A percentile compares a stretch with the other conserved stretches of the same genome.
Conservation (phyloP, 495 filamentous ascomycete genomes). For the Aspergillus hancockii region DNA sequence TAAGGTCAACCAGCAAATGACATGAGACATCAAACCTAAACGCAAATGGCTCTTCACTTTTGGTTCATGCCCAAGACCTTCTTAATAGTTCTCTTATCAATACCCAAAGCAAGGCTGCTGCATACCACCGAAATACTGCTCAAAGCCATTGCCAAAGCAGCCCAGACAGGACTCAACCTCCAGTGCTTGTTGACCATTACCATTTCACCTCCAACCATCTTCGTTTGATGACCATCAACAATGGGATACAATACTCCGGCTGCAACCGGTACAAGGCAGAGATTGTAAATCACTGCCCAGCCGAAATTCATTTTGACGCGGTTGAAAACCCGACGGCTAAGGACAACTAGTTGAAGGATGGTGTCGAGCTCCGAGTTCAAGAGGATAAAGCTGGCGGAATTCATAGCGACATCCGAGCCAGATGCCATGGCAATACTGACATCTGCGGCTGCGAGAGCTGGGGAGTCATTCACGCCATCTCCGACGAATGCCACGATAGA, state of each 20-base stretch:
- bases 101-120: slow-evolving; percentile 69
- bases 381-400: slow-evolving; percentile 82
- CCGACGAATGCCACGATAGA: slow-evolving; percentile 66
- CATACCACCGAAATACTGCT: slow-evolving; percentile 79
- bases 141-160: slow-evolving; percentile 81
- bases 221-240: slow-evolving; percentile 48
- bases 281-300: slow-evolving; percentile 89
- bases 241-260: slow-evolving; percentile 80
- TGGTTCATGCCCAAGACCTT: slow-evolving; percentile 19
- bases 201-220: slow-evolving; percentile 22
- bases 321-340: slow-evolving; percentile 71
- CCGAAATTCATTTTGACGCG: slow-evolving; percentile 84
- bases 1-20: neutral
- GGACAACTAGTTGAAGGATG: slow-evolving; percentile 70
- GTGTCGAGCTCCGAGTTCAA: slow-evolving; percentile 68
- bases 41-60: neutral
- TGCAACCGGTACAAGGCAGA: slow-evolving; percentile 76
- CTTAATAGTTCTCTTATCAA: slow-evolving; percentile 31
- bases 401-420: slow-evolving; percentile 83
- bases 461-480: slow-evolving; percentile 88
- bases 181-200: slow-evolving; percentile 38
- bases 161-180: slow-evolving; percentile 80
- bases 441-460: slow-evolving; percentile 76
- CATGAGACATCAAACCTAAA: neutral
- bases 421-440: slow-evolving; percentile 83